Evolutionary conservation across 2,329 filamentous ascomycete species (phyloP).

Genomic region (Ophiostoma montium): DNA sequence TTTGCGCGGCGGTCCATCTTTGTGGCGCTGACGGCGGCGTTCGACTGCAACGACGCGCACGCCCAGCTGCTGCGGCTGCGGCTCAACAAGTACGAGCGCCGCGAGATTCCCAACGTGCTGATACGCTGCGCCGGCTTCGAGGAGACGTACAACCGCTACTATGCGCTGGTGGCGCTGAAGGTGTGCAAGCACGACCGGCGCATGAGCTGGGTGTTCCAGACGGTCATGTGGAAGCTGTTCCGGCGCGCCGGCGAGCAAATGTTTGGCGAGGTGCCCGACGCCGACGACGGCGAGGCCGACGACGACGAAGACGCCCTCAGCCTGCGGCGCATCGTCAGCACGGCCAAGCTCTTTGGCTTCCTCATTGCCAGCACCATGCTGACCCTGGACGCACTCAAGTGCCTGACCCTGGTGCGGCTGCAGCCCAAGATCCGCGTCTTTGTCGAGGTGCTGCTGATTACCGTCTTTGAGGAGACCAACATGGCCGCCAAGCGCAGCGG

Average conservation of each 20-base stretch:
- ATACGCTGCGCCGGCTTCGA: slow-evolving; percentile 79
- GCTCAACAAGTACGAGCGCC: slow-evolving; percentile 72
- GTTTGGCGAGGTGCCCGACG: slow-evolving; percentile 49
- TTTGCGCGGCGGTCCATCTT: slow-evolving; percentile 85
- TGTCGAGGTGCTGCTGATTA: slow-evolving; percentile 66
- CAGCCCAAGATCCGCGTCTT: slow-evolving; percentile 65
- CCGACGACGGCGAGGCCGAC: slow-evolving; percentile 38
- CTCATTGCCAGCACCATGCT: slow-evolving; percentile 33
- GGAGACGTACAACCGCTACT: slow-evolving; percentile 80
- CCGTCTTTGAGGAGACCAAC: slow-evolving; percentile 54
- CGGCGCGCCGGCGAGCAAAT: slow-evolving; percentile 70
- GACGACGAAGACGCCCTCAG: slow-evolving; percentile 31
- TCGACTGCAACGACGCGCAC: slow-evolving; percentile 73
- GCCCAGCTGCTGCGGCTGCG: slow-evolving; percentile 66
- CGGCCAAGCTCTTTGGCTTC: slow-evolving; percentile 39
- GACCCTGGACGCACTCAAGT: slow-evolving; percentile 41
- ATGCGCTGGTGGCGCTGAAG: slow-evolving; percentile 68
- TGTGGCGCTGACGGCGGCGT: slow-evolving; percentile 72
- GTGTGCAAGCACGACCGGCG: slow-evolving; percentile 57
- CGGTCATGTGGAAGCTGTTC: slow-evolving; percentile 75
- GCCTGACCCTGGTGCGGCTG: slow-evolving; percentile 65
- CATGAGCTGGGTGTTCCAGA: slow-evolving; percentile 74
- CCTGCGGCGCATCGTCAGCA: slow-evolving; percentile 34
- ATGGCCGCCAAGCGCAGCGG: slow-evolving; percentile 19
- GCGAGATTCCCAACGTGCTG: slow-evolving; percentile 76